Base-by-base conservation (phyloP, 177 flowering plant species). In the Tripterygium wilfordii region DNA sequence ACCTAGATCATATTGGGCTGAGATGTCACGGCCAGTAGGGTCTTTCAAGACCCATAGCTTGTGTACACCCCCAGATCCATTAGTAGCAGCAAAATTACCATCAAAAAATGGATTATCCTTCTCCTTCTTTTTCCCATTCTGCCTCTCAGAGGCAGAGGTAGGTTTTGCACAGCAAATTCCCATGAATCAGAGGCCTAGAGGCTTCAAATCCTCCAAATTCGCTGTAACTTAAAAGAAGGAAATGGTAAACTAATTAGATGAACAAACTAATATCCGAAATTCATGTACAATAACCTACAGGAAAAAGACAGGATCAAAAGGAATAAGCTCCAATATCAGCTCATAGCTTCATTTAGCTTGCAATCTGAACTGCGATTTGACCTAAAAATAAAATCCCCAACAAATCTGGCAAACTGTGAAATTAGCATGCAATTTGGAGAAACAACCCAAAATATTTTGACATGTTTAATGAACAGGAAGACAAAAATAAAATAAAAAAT, bases 11-110 rank as follows among this genome's bases (percentile, higher is more conserved):
- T 71, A 77, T 0, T 42, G 42, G 13, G 36, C 31, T 19, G 48
- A 49, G 18, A 77, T 71, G 5, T 77, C 68, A 17, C 44, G 49
- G 6, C 79, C 80, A 0, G 75, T 64, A 13, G 80, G 75, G 5
- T 74, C 66, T 31, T 63, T 55, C 47, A 77, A 47, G 9, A 77
- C 83, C 39, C 47, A 28, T 6, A 67, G 54, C 62, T 66, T 77
- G 51, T 29, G 22, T 6, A 44, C 61, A 50, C 44, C 36, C 8
- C 51, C 66, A 27, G 57, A 39, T 42, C 48, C 66, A 31, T 31
- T 18, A 4, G 7, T 19, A n/a, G n/a, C n/a, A n/a, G n/a, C n/a
- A n/a, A n/a, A n/a, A n/a, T n/a, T n/a, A 16, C 65, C 66, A 33
- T 16, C 41, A 19, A 67, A 45, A 58, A 67, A 76, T 3, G 73